Evolutionary conservation across 169 alveolate genomes (phyloP).

Genomic region (Perkinsus marinus): DNA sequence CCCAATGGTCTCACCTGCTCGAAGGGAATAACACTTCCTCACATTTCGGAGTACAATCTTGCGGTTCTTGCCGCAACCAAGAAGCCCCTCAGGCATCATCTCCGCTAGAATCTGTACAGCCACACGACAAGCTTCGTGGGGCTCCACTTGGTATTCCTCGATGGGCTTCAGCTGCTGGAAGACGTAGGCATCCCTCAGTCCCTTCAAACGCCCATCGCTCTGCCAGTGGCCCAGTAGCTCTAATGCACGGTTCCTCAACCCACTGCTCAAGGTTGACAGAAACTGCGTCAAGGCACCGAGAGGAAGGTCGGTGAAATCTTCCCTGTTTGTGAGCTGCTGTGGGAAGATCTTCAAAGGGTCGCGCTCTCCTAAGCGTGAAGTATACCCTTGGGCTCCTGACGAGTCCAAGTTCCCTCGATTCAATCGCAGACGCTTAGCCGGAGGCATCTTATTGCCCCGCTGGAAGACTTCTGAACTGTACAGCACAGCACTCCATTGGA

Average conservation of each 20-base stretch:
- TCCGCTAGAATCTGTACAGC: neutral
- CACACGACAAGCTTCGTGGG: neutral
- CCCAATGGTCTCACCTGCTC: neutral
- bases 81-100: neutral
- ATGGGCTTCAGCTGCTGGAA: neutral
- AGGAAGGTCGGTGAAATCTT: neutral
- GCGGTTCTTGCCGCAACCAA: neutral
- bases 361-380: neutral
- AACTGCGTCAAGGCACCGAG: neutral
- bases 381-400: neutral
- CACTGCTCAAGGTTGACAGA: neutral
- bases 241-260: neutral
- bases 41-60: neutral
- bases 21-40: neutral
- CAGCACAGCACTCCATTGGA: neutral
- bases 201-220: neutral
- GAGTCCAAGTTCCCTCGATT: neutral
- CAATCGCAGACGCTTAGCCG: neutral
- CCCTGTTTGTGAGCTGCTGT: neutral
- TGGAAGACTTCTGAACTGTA: neutral
- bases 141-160: neutral
- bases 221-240: neutral
- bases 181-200: neutral
- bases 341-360: neutral
- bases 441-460: neutral